Percentiles rank a stretch among this genome's conserved stretches.
Conservation (phyloP, 2,329 filamentous ascomycete species). For the Fusarium burgessii region DNA sequence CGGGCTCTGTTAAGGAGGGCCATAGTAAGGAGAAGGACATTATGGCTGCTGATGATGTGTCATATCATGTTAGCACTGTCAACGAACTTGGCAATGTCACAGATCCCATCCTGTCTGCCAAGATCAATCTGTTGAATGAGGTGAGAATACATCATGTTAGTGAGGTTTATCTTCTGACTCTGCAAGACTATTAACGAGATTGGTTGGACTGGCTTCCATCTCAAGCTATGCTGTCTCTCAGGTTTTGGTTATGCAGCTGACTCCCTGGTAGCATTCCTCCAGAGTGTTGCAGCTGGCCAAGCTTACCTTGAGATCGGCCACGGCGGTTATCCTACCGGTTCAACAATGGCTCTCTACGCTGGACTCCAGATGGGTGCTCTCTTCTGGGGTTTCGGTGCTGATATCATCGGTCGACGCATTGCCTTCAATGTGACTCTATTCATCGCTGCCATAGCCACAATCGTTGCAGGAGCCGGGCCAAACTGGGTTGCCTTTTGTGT, state of each 20-base stretch:
- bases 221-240: not conserved
- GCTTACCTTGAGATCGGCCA: not conserved
- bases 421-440: slow-evolving; percentile 8
- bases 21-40: not conserved
- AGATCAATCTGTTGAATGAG: slow-evolving; percentile 7
- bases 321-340: not conserved
- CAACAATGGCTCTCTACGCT: not conserved
- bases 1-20: not conserved
- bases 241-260: not conserved
- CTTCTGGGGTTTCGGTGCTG: slow-evolving; percentile 13
- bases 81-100: not conserved
- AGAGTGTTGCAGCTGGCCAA: not conserved
- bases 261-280: not conserved
- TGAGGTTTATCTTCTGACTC: not conserved
- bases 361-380: slow-evolving; percentile 1
- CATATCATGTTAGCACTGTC: not conserved
- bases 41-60: not conserved
- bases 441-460: not conserved
- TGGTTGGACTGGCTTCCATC: not conserved
- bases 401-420: not conserved
- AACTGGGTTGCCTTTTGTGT: not conserved
- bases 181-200: not conserved
- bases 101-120: not conserved
- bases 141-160: not conserved
- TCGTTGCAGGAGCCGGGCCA: not conserved